Evolutionary conservation across 1,284 basidiomycete genomes (phyloP).

Genomic region (Sporisorium iseilematis-ciliati): DNA sequence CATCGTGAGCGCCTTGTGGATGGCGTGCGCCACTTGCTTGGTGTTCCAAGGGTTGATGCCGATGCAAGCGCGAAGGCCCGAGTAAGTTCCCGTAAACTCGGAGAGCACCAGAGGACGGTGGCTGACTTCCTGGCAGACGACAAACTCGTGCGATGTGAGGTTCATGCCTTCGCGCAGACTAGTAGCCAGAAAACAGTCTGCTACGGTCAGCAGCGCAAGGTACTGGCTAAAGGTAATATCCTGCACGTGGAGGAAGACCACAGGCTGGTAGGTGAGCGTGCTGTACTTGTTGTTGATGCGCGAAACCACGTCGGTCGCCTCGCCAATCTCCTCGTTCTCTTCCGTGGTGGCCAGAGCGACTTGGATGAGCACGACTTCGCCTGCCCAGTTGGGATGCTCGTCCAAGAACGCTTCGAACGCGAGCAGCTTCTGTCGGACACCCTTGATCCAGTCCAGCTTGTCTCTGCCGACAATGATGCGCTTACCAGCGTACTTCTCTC

Average conservation of each 20-base stretch:
- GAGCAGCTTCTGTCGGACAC: slow-evolving; percentile 83
- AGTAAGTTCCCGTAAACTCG: slow-evolving; percentile 87
- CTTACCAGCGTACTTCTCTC: slow-evolving; percentile 83
- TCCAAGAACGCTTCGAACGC: slow-evolving; percentile 87
- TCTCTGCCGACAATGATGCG: slow-evolving; percentile 87
- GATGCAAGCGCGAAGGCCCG: slow-evolving; percentile 85
- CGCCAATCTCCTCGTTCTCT: slow-evolving; percentile 80
- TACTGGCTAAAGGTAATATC: slow-evolving; percentile 89
- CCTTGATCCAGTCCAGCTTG: slow-evolving; percentile 87
- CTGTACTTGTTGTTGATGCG: slow-evolving; percentile 85
- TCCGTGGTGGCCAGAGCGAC: slow-evolving; percentile 86
- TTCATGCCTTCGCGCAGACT: slow-evolving; percentile 90
- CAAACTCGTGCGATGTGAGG: slow-evolving; percentile 83
- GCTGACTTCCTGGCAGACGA: slow-evolving; percentile 75
- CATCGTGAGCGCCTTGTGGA: slow-evolving; percentile 82
- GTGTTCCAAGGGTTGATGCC: slow-evolving; percentile 78
- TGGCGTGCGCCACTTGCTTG: slow-evolving; percentile 76
- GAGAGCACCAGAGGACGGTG: slow-evolving; percentile 79
- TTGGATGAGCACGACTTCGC: slow-evolving; percentile 85
- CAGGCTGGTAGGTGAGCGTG: slow-evolving; percentile 85
- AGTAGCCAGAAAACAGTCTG: slow-evolving; percentile 87
- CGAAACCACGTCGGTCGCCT: slow-evolving; percentile 81
- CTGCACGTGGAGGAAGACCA: slow-evolving; percentile 87
- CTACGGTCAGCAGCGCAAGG: slow-evolving; percentile 82
- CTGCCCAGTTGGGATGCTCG: slow-evolving; percentile 81